phyloP scores from a whole-genome alignment of 495 filamentous ascomycete genomes.

The Cudoniella acicularis region DNA sequence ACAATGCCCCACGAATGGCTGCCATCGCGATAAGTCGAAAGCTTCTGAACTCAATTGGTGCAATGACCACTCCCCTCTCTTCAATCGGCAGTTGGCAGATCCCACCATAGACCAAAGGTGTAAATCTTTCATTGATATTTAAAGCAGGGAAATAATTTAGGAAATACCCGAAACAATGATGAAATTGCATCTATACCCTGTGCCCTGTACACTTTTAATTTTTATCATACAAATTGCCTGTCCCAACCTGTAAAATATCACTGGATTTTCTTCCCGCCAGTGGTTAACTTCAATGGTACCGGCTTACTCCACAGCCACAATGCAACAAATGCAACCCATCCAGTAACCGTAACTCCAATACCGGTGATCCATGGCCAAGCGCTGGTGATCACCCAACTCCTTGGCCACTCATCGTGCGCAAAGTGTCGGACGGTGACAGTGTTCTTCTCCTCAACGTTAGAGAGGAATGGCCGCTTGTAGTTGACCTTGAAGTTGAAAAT shows the following conservation, averaged over 20 bases:
- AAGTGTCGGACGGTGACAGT: conserved; percentile 93
- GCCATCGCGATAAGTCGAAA: too few relatives aligned
- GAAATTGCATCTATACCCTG: conserved; percentile 14
- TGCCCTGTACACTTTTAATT: conserved; percentile 23
- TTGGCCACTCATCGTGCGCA: conserved; percentile 93
- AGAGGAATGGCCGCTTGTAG: conserved; percentile 92
- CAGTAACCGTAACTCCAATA: conserved; percentile 74
- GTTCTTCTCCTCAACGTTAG: conserved; percentile 87
- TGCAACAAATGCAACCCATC: conserved; percentile 80
- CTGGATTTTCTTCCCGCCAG: conserved; percentile 65
- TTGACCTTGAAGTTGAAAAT: conserved; percentile 96
- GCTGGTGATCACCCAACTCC: conserved; percentile 82
- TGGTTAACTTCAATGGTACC: conserved; percentile 35
- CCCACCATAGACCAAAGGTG: too few relatives aligned
- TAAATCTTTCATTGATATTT: too few relatives aligned
- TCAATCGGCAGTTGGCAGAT: too few relatives aligned
- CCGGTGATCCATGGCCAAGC: conserved; percentile 97
- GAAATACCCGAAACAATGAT: conserved; percentile 1
- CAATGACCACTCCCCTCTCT: too few relatives aligned
- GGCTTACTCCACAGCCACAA: conserved; percentile 90
- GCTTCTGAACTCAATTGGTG: too few relatives aligned
- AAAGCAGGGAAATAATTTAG: too few relatives aligned
- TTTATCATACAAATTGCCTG: conserved; percentile 24
- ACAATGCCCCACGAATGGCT: too few relatives aligned
- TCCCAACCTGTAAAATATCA: conserved; percentile 33